Conservation (phyloP, 495 filamentous ascomycete genomes). For the Parachaetomium inaequale region DNA sequence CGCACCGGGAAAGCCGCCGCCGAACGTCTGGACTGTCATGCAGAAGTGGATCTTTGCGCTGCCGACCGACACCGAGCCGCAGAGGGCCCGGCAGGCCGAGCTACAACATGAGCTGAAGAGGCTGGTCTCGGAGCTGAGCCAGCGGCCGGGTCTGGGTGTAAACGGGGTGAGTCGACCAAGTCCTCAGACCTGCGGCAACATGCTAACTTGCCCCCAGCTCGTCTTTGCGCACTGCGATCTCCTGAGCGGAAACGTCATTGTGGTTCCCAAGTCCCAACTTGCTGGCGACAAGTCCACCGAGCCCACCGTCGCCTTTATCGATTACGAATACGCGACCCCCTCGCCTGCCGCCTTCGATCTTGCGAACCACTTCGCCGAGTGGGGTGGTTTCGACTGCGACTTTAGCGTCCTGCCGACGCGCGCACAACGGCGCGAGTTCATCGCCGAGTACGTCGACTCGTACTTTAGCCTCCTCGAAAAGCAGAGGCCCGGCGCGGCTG, state of each 20-base stretch:
- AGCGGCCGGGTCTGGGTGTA: constrained; percentile 67
- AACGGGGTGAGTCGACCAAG: constrained; percentile 58
- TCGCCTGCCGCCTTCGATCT: constrained; percentile 97
- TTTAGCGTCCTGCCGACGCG: constrained; percentile 76
- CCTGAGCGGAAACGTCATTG: constrained; percentile 90
- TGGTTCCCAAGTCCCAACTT: constrained; percentile 53
- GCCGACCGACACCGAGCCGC: constrained; percentile 62
- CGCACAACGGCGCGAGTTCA: constrained; percentile 72
- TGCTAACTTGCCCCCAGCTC: constrained; percentile 48
- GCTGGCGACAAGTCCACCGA: constrained; percentile 35
- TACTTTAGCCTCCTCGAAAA: constrained; percentile 44
- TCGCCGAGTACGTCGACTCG: constrained; percentile 70
- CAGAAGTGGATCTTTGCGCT: constrained; percentile 93
- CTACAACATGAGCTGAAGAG: constrained; percentile 73
- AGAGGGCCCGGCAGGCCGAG: constrained; percentile 59
- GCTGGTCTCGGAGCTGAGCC: constrained; percentile 64
- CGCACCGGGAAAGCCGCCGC: constrained; percentile 59
- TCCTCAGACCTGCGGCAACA: constrained; percentile 16
- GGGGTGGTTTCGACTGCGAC: constrained; percentile 96
- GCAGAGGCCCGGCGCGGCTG: constrained; percentile 32
- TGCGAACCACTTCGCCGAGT: constrained; percentile 99
- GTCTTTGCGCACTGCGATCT: constrained; percentile 96
- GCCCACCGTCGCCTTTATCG: constrained; percentile 76
- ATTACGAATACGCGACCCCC: constrained; percentile 95
- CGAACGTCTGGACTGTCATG: constrained; percentile 89